phyloP scores from a whole-genome alignment of 805 yeast species.

The Yarrowia hollandica region DNA sequence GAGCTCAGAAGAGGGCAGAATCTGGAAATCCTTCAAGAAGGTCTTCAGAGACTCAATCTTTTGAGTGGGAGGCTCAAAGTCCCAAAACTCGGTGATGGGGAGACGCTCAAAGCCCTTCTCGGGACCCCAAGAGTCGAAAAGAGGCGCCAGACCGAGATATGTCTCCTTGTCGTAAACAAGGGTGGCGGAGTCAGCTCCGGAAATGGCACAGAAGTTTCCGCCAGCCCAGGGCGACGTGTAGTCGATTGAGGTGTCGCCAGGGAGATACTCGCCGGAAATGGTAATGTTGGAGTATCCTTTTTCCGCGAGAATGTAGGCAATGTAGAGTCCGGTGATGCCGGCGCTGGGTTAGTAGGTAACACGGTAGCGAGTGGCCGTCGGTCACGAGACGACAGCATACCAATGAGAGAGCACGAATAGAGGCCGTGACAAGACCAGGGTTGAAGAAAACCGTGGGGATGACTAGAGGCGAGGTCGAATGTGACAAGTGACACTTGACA shows the following conservation, averaged over 20 bases:
- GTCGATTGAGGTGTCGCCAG: constrained; percentile 73
- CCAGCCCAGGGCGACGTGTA: constrained; percentile 86
- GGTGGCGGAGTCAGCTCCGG: constrained; percentile 56
- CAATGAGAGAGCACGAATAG: no score
- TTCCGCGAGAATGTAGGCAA: constrained; percentile 52
- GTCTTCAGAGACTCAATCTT: constrained; percentile 51
- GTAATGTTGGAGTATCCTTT: constrained; percentile 49
- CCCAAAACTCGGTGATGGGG: constrained; percentile 65
- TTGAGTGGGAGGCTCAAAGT: constrained; percentile 33
- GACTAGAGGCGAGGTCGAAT: no score
- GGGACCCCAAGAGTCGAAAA: constrained; percentile 54
- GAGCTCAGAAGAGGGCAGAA: constrained; percentile 45
- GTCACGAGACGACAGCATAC: not conserved
- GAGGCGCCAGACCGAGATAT: constrained; percentile 48
- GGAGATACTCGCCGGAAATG: constrained; percentile 64
- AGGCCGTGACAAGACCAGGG: no score
- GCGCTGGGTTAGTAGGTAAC: constrained; percentile 49
- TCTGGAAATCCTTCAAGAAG: constrained; percentile 52
- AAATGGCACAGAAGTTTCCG: constrained; percentile 60
- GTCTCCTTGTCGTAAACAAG: constrained; percentile 58
- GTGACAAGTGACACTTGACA: no score
- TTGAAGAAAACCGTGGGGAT: no score
- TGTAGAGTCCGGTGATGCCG: constrained; percentile 68
- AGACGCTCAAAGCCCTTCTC: constrained; percentile 55
- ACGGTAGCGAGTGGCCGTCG: not conserved